Base-by-base conservation (phyloP, 2,329 filamentous ascomycete species). In the Aphanocladium album region DNA sequence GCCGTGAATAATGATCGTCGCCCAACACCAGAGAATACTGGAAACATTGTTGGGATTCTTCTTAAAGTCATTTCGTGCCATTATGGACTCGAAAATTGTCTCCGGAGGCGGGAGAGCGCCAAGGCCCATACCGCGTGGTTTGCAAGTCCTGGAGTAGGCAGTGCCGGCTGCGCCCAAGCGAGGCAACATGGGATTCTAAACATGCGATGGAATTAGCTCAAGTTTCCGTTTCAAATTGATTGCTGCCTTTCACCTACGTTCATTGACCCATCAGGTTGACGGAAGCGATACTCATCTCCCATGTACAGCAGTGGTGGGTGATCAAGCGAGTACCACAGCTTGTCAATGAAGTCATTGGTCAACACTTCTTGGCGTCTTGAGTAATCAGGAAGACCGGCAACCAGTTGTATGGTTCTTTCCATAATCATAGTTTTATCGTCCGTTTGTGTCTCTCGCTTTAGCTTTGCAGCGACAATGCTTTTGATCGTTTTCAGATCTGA, bases 371-470 rank as follows among this genome's bases (percentile, higher is more conserved):
- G 80, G 27, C 82, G 79, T 66, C 82, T 83, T 1, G 88, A 91
- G 59, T 81, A 77, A 54, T 80, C 74, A 1, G 87, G 87, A 37
- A 91, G 77, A 35, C 81, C 82, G 14, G 86, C 80, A 5, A 90
- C 87, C 17, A 91, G 78, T 76, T 87, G 83, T 62, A 91, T 90
- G 5, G 88, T 80, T 8, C 84, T 79, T 72, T 91, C 89, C 85
- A 91, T 90, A 49, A 91, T 77, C 79, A 90, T 89, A 1, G 86
- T 89, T 74, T 89, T 89, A 76, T 93, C 90, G 67, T 93, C 87
- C 5, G 84, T 73, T 12, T 87, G 77, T 52, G 83, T 77, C 61
- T 81, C 80, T 1, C 88, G 86, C 66, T 83, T 87, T 35, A 86
- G 72, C 72, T 90, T 86, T 63, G 76, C 79, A 59, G 82, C 80